Evolutionary conservation across 805 yeast genomes (phyloP), one percentile per base, ranked within the genome.

Genomic region (Candida berthetii): DNA sequence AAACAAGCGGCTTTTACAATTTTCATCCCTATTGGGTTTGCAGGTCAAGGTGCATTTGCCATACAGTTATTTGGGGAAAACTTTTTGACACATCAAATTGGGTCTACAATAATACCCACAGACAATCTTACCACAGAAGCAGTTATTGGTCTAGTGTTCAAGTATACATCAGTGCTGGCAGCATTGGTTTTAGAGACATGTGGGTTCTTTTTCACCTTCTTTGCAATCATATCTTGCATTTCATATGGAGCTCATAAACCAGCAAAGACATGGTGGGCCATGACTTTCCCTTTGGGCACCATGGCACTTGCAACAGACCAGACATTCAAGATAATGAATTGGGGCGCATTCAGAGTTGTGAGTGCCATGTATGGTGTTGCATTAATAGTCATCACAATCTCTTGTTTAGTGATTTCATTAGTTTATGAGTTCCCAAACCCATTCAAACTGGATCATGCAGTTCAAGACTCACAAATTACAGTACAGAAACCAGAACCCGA

Each of bases 201-300:
- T 53, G 91, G 87, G 1, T 73, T 72, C 49, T 80, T 78, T 56
- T 67, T 82, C 57, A 77, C 76, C 0, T 53, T 70, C 15, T 52
- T 72, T 9, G 72, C 79, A 1, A 33, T 68, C 2, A 36, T 61
- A 2, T 55, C 69, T 20, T 60, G 66, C 2, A 9, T 61, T 1
- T 49, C 53, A 17, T 53, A 56, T 28, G 71, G 71, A 0, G 53
- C 59, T 4, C 60, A 58, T 16, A 41, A 48, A 27, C 80, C 78
- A 64, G 64, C 68, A 24, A 68, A 69, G 47, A 71, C 76, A 1
- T 78, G 79, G 78, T 85, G 96, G 96, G 80, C 89, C 15, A 75
- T 85, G 68, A 85, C 96, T 48, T 89, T 89, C 80, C 96, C 96
- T 4, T 53, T 88, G 51, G 96, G 96, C 2, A 86, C 95, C 0